Base-by-base conservation (phyloP, 192 early-diverging fungal genomes). In the Gonapodya prolifera region DNA sequence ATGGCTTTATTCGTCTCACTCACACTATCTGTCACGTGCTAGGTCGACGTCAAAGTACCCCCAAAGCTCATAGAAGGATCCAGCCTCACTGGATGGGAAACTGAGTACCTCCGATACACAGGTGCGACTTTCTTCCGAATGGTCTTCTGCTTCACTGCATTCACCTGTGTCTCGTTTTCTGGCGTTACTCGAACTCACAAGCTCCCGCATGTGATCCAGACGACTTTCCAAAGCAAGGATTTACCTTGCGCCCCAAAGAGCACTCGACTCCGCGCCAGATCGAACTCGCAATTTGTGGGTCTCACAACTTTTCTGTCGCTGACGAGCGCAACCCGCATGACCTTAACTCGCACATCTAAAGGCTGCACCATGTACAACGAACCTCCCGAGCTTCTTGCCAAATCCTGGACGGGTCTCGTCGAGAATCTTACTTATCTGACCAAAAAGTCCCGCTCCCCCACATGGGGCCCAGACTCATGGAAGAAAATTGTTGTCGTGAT, bases 91-190 rank as follows among this genome's bases (percentile, higher is more conserved):
- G 45, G 86, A 33, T 86, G 91, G 70, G 96, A 98, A 84, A 95
- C 95, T 75, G 94, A 94, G 18, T 90, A 96, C 80, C 90, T 96
- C 87, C 88, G 96, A 32, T 99, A 99, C 86, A 98, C 96, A 0
- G 93, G 95, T 1, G 93, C 90, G 8, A 96, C 94, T 17, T 91
- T n/a, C n/a, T n/a, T n/a, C n/a, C n/a, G n/a, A n/a, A n/a, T n/a
- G n/a, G n/a, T n/a, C n/a, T n/a, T n/a, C n/a, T n/a, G n/a, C n/a
- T n/a, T n/a, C n/a, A n/a, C n/a, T n/a, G n/a, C n/a, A n/a, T n/a
- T n/a, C n/a, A n/a, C n/a, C n/a, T n/a, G n/a, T 61, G 45, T 23
- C 8, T 8, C 8, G 23, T 16, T 16, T 8, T 61, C 23, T 61
- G 23, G 8, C 8, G 23, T 61, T 23, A n/a, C 8, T 61, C 8